Base-by-base conservation (phyloP, 2,329 filamentous ascomycete genomes). In the Calonectria honghensis region DNA sequence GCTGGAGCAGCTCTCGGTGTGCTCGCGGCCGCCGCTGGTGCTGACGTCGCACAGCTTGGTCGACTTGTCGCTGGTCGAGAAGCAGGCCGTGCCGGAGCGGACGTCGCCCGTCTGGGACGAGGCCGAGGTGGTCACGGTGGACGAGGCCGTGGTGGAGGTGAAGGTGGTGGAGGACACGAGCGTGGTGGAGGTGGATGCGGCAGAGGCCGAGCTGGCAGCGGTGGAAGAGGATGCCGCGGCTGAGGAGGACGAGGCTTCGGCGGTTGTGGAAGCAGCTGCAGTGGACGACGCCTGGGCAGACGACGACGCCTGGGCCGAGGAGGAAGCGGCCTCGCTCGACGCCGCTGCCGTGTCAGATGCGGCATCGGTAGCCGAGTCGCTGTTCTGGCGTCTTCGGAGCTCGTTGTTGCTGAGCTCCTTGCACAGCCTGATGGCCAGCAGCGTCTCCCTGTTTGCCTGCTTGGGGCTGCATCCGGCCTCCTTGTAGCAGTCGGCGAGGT, bases 71-170 rank as follows among this genome's bases (percentile, higher is more conserved):
- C 20, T 41, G 57, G 57, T 63, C 2, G 57, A 63, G 57, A 63
- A 63, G 24, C 57, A 63, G n/a, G 57, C 57, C 2, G 24, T n/a
- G 35, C 57, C 57, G 24, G 57, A 63, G 7, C 57, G 39, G 24
- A 63, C 57, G 27, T 41, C 24, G 35, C 57, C 57, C 20, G 57
- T 63, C n/a, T 63, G 57, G 2, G 57, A 16, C 1, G 57, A 20
- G 14, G 35, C 27, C 16, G 57, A 63, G 27, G 57, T 63, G 16
- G 57, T 63, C 35, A 39, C 37, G 14, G 57, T 41, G 35, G 57
- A 63, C 16, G 57, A 63, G 24, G 57, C 57, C 27, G 57, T 63
- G 39, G 37, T 63, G 57, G 57, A 63, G 13, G 57, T 63, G 35
- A 63, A 63, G 24, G 57, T 63, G 2, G 57, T 63, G 35, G 57